Evolutionary conservation across 805 yeast species (phyloP).

Genomic region (Yamadazyma kitorensis): DNA sequence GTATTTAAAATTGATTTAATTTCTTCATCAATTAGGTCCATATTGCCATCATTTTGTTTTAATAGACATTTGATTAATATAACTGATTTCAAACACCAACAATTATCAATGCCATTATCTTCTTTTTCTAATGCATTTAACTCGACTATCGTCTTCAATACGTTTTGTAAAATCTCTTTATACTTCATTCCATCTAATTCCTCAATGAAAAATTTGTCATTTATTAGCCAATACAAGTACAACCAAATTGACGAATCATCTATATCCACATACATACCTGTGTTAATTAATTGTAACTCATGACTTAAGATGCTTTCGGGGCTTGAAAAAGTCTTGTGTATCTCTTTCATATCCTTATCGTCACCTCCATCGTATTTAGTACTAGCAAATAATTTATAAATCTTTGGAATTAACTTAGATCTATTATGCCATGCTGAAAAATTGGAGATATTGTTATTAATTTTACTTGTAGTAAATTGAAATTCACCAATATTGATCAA

Average conservation of each 20-base stretch:
- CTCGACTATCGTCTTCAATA: conserved; percentile 52
- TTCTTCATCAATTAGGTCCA: conserved; percentile 22
- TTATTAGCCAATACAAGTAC: conserved; percentile 76
- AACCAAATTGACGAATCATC: conserved; percentile 94
- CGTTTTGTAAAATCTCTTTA: conserved; percentile 38
- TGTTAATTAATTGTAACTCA: conserved; percentile 69
- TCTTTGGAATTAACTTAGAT: conserved; percentile 58
- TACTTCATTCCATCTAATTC: conserved; percentile 27
- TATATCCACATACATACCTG: conserved; percentile 90
- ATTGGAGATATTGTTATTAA: conserved; percentile 82
- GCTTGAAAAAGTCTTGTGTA: conserved; percentile 1
- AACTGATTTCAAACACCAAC: conserved; percentile 72
- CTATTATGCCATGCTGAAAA: conserved; percentile 97
- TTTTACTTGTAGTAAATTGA: conserved; percentile 71
- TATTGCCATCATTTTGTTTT: conserved; percentile 1
- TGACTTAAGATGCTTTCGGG: conserved; percentile 33
- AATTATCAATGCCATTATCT: conserved; percentile 58
- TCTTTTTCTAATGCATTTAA: conserved; percentile 71
- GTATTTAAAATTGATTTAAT: conserved; percentile 35
- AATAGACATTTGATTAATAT: conserved; percentile 42
- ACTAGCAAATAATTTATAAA: conserved; percentile 29
- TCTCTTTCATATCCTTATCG: neutral
- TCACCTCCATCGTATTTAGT: conserved; percentile 1
- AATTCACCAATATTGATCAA: conserved; percentile 53
- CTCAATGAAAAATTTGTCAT: conserved; percentile 38